These are phyloP conservation scores for Marasmius sp. DNA, from an alignment of 1,284 basidiomycete genomes.

Conservation along the genomic window DNA sequence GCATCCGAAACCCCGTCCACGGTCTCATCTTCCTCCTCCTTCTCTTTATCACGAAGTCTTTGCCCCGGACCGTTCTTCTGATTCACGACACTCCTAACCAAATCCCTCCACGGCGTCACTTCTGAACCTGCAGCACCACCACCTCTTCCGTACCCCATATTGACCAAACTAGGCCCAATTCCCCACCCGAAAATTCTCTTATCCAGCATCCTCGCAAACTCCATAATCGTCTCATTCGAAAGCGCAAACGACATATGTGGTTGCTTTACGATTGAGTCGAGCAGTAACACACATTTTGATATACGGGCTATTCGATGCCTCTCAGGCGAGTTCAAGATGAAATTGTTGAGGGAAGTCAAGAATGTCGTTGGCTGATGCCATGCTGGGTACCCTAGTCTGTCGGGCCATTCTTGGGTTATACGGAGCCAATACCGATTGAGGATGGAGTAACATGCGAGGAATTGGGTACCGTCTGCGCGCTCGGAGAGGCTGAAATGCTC, in stretches of 20 bases:
- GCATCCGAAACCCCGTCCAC: no score
- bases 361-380: neutral
- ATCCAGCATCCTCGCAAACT: neutral
- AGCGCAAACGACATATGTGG: neutral
- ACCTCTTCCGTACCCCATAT: neutral
- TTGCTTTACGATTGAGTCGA: neutral
- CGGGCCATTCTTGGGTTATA: neutral
- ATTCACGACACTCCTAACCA: neutral
- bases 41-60: no score
- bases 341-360: neutral
- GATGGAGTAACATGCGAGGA: neutral
- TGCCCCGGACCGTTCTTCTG: no score
- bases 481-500: neutral
- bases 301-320: neutral
- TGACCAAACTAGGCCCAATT: neutral
- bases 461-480: neutral
- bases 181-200: neutral
- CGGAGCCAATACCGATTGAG: conserved; percentile 1
- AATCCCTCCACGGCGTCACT: neutral
- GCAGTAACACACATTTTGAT: neutral
- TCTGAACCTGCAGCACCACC: neutral
- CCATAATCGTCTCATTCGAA: neutral
- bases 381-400: neutral
- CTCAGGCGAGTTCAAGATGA: neutral
- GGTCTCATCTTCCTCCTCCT: no score